Evolutionary conservation across 257 asterid species (phyloP).

Genomic region (Gentiana macrophylla): DNA sequence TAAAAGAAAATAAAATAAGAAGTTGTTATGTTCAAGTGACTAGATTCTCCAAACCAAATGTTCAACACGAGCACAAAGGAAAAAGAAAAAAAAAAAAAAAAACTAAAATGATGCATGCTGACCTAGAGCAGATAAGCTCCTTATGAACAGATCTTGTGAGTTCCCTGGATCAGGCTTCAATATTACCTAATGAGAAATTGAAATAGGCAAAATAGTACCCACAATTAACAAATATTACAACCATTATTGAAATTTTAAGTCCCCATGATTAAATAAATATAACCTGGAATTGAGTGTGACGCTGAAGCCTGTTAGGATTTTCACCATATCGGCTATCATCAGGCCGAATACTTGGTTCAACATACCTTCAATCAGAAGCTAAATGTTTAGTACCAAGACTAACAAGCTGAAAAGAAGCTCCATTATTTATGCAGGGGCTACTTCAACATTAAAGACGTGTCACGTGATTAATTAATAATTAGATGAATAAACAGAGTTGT

Average conservation of each 20-base stretch:
- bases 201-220: slow-evolving; percentile 19
- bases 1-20: too few species aligned
- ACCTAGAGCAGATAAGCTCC: slow-evolving; percentile 98
- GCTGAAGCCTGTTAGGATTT: slow-evolving; percentile 96
- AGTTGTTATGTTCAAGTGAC: neutral
- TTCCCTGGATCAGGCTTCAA: slow-evolving; percentile 99
- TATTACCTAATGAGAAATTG: slow-evolving; percentile 65
- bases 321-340: slow-evolving; percentile 99
- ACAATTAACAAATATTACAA: slow-evolving; percentile 3
- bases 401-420: slow-evolving; percentile 9
- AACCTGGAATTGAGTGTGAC: slow-evolving; percentile 98
- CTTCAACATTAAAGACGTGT: neutral
- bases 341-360: slow-evolving; percentile 95
- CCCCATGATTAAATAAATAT: neutral
- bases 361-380: slow-evolving; percentile 63
- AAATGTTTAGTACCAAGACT: slow-evolving; percentile 22
- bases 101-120: slow-evolving; percentile 6
- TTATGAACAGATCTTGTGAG: slow-evolving; percentile 88
- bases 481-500: neutral
- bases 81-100: neutral
- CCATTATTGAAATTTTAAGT: too few species aligned
- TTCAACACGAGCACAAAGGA: too few species aligned
- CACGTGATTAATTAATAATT: neutral
- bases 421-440: neutral
- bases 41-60: neutral